phyloP scores from a whole-genome alignment of 495 filamentous ascomycete species.

The Penicillium coffeae region DNA sequence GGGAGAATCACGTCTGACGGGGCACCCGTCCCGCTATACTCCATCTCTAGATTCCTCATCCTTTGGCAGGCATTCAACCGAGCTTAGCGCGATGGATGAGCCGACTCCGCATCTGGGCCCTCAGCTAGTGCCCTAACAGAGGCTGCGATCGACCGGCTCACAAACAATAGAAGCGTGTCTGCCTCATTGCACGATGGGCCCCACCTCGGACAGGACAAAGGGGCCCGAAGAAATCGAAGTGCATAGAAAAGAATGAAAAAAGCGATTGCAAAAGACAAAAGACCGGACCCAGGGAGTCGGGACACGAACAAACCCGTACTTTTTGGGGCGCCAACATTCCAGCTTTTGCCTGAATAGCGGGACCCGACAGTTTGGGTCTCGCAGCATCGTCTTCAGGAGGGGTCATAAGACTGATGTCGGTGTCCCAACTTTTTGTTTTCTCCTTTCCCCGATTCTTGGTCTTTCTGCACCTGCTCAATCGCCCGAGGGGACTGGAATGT shows the following conservation, averaged over 20 bases:
- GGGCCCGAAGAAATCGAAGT: too few species aligned
- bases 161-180: too few species aligned
- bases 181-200: too few species aligned
- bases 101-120: not conserved
- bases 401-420: constrained; percentile 23
- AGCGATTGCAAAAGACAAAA: too few species aligned
- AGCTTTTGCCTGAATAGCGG: not conserved
- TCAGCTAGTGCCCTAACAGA: not conserved
- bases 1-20: too few species aligned
- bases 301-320: too few species aligned
- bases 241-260: too few species aligned
- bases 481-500: constrained; percentile 5
- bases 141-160: not conserved
- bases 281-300: too few species aligned
- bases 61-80: not conserved
- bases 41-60: not conserved
- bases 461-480: not conserved
- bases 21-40: too few species aligned
- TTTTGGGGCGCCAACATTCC: not conserved
- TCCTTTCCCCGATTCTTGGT: not conserved
- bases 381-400: constrained; percentile 7
- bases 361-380: constrained; percentile 2
- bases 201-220: too few species aligned
- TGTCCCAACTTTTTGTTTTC: constrained; percentile 16
- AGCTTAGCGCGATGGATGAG: not conserved